Evolutionary conservation across 225 moss, liverwort and hornwort genomes (phyloP), one percentile per base, ranked within the genome.

Genomic region (Marchantia polymorpha): DNA sequence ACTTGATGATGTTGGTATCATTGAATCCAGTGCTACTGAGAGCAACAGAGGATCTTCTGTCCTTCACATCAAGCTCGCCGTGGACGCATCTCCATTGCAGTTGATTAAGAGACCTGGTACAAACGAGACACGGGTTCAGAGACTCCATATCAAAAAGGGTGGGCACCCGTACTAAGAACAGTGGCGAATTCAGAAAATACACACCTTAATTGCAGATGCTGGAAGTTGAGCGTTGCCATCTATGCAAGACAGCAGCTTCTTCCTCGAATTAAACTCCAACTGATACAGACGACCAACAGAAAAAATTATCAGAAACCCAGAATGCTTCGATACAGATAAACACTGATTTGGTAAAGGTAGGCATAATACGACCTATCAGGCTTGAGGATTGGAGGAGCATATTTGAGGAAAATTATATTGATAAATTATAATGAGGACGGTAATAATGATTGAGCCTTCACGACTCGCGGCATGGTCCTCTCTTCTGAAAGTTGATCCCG

Each of bases 171-270:
- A 46, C 19, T 12, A 8, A 29, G 64, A 12, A 47, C 0, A 78
- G n/a, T 8, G 5, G 6, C 12, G 31, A 61, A 23, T 64, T 59
- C 16, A 30, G 11, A 19, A 66, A 14, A 27, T 4, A n/a, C 55
- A 16, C 16, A 86, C 85, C 85, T 80, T 46, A 80, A 26, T 17
- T 80, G 77, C 52, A 77, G 31, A 58, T 77, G 73, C 80, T 83
- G 85, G 60, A 86, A 77, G 52, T 48, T 73, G 56, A 86, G 80
- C 49, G 77, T 68, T 26, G 82, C 82, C 85, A 82, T 82, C 59
- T 72, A 70, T 60, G 48, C 71, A 47, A 39, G 66, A 46, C 67
- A 73, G 77, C 72, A 58, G 52, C 82, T 64, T 72, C 79, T 64
- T 77, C 58, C 75, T 73, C 50, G 15, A 14, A 54, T 53, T 27